Conservation (phyloP, 192 early-diverging fungal species). For the Entomortierella beljakovae region DNA sequence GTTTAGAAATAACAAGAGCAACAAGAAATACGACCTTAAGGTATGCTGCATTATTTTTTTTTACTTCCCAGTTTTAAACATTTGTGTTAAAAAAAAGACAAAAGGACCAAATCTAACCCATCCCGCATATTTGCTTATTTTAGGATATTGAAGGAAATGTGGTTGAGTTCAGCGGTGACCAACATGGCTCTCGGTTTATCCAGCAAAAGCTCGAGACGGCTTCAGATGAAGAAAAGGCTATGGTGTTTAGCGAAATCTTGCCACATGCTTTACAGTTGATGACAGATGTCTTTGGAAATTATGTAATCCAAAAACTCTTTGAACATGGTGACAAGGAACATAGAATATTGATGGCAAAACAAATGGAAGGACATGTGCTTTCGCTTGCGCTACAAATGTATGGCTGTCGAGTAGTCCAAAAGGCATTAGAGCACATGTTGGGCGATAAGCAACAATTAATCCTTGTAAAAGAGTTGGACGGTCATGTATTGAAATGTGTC, state of each 20-base stretch:
- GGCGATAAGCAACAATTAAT: constrained; percentile 86
- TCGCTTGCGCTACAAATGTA: constrained; percentile 99
- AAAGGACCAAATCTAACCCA: too few species aligned
- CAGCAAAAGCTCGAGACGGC: constrained; percentile 98
- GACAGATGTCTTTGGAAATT: constrained; percentile 99
- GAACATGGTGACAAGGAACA: constrained; percentile 96
- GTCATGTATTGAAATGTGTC: constrained; percentile 97
- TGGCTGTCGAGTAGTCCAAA: constrained; percentile 98
- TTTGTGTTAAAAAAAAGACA: too few species aligned
- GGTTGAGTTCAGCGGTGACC: constrained; percentile 98
- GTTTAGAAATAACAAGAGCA: constrained; percentile 95
- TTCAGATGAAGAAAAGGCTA: constrained; percentile 91
- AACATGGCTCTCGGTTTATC: constrained; percentile 98
- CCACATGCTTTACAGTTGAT: constrained; percentile 93
- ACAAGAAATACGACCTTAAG: constrained; percentile 94
- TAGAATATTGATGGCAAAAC: constrained; percentile 90
- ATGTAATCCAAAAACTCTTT: constrained; percentile 99
- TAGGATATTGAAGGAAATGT: constrained; percentile 94
- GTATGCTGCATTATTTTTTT: constrained; percentile 49
- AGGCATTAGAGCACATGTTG: constrained; percentile 92
- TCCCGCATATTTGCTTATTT: background rate
- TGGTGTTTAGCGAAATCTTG: constrained; percentile 96
- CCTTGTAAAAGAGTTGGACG: constrained; percentile 93
- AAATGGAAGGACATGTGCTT: constrained; percentile 97
- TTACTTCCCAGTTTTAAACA: too few species aligned